Base-by-base conservation (phyloP, 495 filamentous ascomycete species). In the Penicillium pulvis region DNA sequence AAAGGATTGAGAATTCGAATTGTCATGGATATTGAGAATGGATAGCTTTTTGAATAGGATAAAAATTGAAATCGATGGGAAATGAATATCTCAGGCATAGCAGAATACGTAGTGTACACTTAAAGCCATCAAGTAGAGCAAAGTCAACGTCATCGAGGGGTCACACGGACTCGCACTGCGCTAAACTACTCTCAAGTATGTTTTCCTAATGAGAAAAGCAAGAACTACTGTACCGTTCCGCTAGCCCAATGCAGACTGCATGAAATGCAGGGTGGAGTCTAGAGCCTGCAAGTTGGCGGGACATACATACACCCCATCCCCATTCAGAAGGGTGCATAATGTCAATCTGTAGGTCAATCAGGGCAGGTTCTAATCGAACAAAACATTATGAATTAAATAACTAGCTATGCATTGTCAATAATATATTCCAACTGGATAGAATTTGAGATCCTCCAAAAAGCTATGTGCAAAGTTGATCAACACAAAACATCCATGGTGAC, bases 391-490 rank as follows among this genome's bases (percentile, higher is more conserved):
- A 41, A 41, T 41, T 41, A 41, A 41, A 41, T 41, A 17, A 41
- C 16, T 41, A 41, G 39, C 39, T 41, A 41, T 17, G 39, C 7
- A 41, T n/a, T 2, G 14, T 8, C 39, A 41, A n/a, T n/a, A 41
- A 7, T 41, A 41, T 41, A 12, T 41, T n/a, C 39, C 39, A 41
- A 41, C 39, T n/a, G 39, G n/a, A n/a, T 41, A 12, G n/a, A 14
- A 41, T 41, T 23, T 41, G 14, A 5, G 14, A 41, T 41, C 39
- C 39, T 41, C 14, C 39, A n/a, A 41, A 23, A 41, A 41, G 39
- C 14, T 41, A 41, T 17, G 45, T 47, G 45, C 26, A 47, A 47
- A 47, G 26, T 47, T 47, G 39, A 41, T 41, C 14, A 41, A 41
- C 39, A 41, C 39, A 47, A 12, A 47, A 28, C 19, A 47, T 4